A percentile compares a stretch with the other conserved stretches of the same genome.
Conservation (phyloP, 2,329 filamentous ascomycete genomes). For the Beauveria scarabaeidicola region DNA sequence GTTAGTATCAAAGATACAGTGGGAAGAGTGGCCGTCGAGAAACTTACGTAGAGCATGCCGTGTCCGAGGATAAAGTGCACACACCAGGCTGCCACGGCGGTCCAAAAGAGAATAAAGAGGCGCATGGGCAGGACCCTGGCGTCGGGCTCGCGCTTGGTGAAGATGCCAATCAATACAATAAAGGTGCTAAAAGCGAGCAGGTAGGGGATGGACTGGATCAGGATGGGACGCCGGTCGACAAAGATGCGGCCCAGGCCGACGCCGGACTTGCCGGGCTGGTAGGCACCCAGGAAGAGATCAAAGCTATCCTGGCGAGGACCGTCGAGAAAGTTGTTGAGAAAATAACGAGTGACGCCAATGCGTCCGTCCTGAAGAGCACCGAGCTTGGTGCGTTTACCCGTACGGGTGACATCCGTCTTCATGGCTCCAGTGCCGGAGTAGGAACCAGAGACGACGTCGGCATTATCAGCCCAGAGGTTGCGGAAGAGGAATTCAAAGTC, state of each 20-base stretch:
- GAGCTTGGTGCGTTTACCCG: constrained; percentile 75
- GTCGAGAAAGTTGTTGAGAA: constrained; percentile 89
- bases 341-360: constrained; percentile 83
- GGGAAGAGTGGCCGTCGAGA: neutral
- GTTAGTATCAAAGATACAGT: constrained; percentile 15
- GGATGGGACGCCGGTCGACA: constrained; percentile 71
- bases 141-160: constrained; percentile 64
- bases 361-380: constrained; percentile 80
- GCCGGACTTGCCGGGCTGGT: constrained; percentile 64
- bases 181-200: constrained; percentile 79
- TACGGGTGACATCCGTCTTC: constrained; percentile 97
- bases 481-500: constrained; percentile 88
- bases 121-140: constrained; percentile 73
- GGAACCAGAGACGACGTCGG: constrained; percentile 83
- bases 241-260: constrained; percentile 70
- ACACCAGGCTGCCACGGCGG: constrained; percentile 60
- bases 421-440: constrained; percentile 95
- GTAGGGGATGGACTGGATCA: constrained; percentile 92
- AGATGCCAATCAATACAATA: constrained; percentile 65
- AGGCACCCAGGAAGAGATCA: constrained; percentile 84
- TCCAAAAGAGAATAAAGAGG: constrained; percentile 73
- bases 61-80: constrained; percentile 71
- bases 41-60: constrained; percentile 88
- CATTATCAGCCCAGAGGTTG: constrained; percentile 97
- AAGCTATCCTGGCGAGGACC: constrained; percentile 93